A percentile compares a stretch with the other conserved stretches of the same genome.
phyloP scores from a whole-genome alignment of 2,329 filamentous ascomycete genomes.

The Scedosporium boydii region DNA sequence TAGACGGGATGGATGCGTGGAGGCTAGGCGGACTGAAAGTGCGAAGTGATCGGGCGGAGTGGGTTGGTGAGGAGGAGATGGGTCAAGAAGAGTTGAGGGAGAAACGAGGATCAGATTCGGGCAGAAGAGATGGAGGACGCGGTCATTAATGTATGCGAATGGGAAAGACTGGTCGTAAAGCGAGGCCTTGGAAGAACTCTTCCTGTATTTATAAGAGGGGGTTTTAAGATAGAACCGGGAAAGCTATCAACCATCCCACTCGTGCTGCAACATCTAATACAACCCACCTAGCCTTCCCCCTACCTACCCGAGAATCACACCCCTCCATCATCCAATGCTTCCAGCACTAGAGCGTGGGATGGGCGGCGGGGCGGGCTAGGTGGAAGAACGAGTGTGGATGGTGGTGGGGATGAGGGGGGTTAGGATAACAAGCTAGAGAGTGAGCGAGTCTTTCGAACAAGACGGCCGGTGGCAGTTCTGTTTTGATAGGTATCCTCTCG shows the following conservation, averaged over 20 bases:
- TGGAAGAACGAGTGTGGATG: background rate
- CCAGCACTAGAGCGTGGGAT: background rate
- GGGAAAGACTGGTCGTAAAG: background rate
- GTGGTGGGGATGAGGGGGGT: background rate
- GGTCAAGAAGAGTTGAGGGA: background rate
- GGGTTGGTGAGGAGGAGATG: background rate
- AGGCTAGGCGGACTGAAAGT: background rate
- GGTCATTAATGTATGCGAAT: background rate
- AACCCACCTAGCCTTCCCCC: background rate
- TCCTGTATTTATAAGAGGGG: background rate
- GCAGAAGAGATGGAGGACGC: background rate
- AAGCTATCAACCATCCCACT: slow-evolving; percentile 1
- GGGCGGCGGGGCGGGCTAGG: background rate
- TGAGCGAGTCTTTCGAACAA: background rate
- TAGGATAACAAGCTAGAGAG: background rate
- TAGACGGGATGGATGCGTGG: background rate
- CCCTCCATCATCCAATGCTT: background rate
- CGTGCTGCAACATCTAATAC: background rate
- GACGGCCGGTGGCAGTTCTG: background rate
- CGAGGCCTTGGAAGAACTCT: background rate
- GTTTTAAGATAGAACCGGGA: slow-evolving; percentile 2
- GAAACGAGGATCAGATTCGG: background rate
- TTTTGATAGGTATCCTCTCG: background rate
- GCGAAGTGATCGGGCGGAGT: background rate
- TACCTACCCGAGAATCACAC: slow-evolving; percentile 1